A percentile compares a stretch with the other conserved stretches of the same genome.
Conservation (phyloP, 495 filamentous ascomycete species). For the Amphirosellinia nigrospora region DNA sequence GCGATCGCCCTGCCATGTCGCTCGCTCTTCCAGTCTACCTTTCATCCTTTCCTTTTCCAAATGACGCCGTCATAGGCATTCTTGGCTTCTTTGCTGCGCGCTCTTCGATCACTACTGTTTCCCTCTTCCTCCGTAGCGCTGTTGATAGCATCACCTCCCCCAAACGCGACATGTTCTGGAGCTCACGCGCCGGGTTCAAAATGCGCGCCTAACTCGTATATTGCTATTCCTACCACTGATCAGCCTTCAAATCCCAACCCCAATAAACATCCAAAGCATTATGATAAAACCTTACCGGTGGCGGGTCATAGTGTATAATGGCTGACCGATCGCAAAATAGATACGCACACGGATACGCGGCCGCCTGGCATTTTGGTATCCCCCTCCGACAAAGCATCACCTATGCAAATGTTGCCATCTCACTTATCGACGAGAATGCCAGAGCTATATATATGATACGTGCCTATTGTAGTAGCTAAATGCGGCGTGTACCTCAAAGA, state of each 20-base stretch:
- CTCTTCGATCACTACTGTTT: not conserved
- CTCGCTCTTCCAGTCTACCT: constrained; percentile 26
- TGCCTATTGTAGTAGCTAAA: constrained; percentile 98
- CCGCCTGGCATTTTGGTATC: constrained; percentile 84
- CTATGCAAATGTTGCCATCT: constrained; percentile 98
- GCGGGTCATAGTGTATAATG: not conserved
- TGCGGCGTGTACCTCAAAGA: constrained; percentile 98
- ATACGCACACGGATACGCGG: constrained; percentile 44
- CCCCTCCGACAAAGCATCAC: constrained; percentile 92
- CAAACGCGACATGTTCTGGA: not conserved
- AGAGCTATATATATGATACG: constrained; percentile 98
- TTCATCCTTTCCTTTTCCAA: not conserved
- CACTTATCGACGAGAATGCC: constrained; percentile 84
- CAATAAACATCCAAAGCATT: not conserved
- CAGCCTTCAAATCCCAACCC: not conserved
- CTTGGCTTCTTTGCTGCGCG: not conserved
- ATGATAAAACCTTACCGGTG: not conserved
- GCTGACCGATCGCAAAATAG: constrained; percentile 39
- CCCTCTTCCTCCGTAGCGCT: not conserved
- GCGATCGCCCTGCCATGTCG: constrained; percentile 27
- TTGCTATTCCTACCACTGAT: not conserved
- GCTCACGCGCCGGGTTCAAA: not conserved
- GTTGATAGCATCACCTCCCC: not conserved
- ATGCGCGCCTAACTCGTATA: not conserved
- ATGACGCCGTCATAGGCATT: not conserved